phyloP scores from a whole-genome alignment of 208 protist genomes.

The Borovskyia barvae region DNA sequence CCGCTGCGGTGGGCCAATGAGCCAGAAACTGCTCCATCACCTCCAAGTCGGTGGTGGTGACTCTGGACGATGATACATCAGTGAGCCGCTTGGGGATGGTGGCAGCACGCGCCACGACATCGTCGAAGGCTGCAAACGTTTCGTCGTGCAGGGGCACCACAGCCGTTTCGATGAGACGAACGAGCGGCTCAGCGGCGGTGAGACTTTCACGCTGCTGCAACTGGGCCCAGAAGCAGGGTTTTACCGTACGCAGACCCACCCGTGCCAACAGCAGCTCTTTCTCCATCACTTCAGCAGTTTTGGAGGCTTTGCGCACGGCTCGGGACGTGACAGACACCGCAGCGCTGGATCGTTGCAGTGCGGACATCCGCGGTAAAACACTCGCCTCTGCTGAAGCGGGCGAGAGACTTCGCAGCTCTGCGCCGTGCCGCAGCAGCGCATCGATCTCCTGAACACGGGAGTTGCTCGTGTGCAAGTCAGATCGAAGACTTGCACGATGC shows the following conservation, averaged over 20 bases:
- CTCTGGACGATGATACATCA: not conserved
- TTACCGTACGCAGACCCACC: constrained; percentile 26
- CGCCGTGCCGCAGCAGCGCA: not conserved
- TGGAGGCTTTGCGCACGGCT: not conserved
- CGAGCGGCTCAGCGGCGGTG: constrained; percentile 2
- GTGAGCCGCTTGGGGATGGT: constrained; percentile 7
- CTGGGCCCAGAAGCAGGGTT: constrained; percentile 10
- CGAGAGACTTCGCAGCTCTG: not conserved
- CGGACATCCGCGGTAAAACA: not conserved
- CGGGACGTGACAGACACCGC: too few species aligned
- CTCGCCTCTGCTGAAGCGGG: not conserved
- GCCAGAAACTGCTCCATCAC: not conserved
- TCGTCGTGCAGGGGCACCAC: constrained; percentile 13
- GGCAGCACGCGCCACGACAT: constrained; percentile 3
- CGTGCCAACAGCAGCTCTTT: constrained; percentile 19
- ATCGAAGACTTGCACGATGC: constrained; percentile 22
- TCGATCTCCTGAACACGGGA: constrained; percentile 33
- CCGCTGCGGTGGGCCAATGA: not conserved
- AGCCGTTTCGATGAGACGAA: constrained; percentile 2
- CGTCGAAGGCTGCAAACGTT: constrained; percentile 1
- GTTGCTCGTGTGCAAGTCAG: constrained; percentile 29
- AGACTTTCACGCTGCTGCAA: constrained; percentile 12
- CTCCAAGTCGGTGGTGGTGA: constrained; percentile 4
- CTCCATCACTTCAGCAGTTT: constrained; percentile 9
- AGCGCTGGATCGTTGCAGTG: not conserved